Evolutionary conservation across 1,284 basidiomycete species (phyloP).

Genomic region (Serendipita sp.): DNA sequence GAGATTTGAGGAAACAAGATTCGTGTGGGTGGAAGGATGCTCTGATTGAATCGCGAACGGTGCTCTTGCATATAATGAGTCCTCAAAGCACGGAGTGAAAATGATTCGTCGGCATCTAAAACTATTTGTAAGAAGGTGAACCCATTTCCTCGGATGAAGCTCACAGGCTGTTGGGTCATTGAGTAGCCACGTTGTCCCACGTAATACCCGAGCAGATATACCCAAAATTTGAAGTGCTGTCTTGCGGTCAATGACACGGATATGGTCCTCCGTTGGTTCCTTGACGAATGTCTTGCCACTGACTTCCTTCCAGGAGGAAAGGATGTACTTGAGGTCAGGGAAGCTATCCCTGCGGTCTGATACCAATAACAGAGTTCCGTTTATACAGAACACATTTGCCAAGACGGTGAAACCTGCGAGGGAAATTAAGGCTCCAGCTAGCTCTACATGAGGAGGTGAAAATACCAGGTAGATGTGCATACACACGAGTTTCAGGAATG

Average conservation of each 20-base stretch:
- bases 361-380: background rate
- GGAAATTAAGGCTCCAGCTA: background rate
- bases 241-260: background rate
- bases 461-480: background rate
- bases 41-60: background rate
- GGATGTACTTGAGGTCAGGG: background rate
- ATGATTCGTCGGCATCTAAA: background rate
- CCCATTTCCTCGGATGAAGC: background rate
- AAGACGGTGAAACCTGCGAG: background rate
- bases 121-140: background rate
- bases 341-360: background rate
- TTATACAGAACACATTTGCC: background rate
- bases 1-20: background rate
- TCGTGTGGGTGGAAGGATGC: background rate
- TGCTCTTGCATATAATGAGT: constrained; percentile 6
- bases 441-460: no score
- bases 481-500: background rate
- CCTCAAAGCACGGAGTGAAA: background rate
- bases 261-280: background rate
- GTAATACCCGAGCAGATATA: background rate
- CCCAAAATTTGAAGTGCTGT: background rate
- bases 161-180: constrained; percentile 1
- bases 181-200: background rate
- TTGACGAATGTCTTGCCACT: background rate
- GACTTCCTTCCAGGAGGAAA: background rate